These are phyloP conservation scores for Mercurialis annua DNA, from an alignment of 345 rosid genomes.

Conservation along the genomic window DNA sequence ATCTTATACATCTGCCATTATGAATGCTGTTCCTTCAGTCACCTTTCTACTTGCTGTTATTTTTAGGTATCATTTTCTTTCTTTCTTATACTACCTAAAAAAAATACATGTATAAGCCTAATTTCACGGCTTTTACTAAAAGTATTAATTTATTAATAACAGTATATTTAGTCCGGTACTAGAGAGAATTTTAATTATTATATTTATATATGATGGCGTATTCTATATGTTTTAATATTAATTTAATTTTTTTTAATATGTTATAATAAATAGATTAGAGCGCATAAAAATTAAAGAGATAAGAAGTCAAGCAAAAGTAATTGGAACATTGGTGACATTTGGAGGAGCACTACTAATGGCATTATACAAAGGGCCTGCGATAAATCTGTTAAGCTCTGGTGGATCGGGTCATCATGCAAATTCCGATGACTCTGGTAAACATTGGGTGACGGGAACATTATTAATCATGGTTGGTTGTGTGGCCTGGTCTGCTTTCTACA, in stretches of 20 bases:
- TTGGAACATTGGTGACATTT: constrained; percentile 56
- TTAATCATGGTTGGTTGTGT: constrained; percentile 61
- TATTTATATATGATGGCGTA: too few species aligned
- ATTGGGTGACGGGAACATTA: constrained; percentile 62
- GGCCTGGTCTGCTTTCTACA: constrained; percentile 71
- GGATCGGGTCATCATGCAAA: constrained; percentile 23
- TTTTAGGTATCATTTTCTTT: constrained; percentile 40
- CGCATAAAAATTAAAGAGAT: constrained; percentile 40
- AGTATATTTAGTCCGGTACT: too few species aligned
- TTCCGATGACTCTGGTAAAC: constrained; percentile 28
- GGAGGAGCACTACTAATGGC: constrained; percentile 73
- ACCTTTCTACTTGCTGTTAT: constrained; percentile 66
- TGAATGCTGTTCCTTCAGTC: constrained; percentile 76
- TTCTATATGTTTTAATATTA: too few species aligned
- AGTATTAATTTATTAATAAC: not conserved
- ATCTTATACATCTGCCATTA: constrained; percentile 60
- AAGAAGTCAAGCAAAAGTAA: constrained; percentile 56
- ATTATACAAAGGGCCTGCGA: constrained; percentile 60
- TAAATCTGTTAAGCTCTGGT: constrained; percentile 38
- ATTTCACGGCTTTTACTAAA: too few species aligned
- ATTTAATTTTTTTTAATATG: not conserved
- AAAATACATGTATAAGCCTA: too few species aligned
- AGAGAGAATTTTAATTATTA: too few species aligned
- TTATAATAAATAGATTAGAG: constrained; percentile 43
- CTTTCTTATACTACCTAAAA: too few species aligned